Evolutionary conservation across 495 filamentous ascomycete species (phyloP).

Genomic region (Hypoxylon subgilvum): DNA sequence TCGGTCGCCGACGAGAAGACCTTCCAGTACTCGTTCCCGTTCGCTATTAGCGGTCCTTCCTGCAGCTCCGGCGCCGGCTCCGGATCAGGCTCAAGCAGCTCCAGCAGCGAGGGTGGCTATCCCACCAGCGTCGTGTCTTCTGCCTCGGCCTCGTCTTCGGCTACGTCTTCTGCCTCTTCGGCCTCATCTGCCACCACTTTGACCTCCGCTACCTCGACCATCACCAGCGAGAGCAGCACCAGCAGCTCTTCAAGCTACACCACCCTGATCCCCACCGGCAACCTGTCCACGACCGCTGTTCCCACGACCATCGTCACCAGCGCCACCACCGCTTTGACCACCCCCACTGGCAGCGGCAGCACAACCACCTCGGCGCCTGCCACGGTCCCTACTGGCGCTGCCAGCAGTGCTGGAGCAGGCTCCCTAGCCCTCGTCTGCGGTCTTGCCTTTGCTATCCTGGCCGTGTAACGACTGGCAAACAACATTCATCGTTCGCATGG

Average conservation of each 20-base stretch:
- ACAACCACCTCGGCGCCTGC: constrained; percentile 15
- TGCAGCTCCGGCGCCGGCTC: constrained; percentile 10
- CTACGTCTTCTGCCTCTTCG: constrained; percentile 3
- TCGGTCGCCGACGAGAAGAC: constrained; percentile 41
- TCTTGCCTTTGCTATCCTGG: constrained; percentile 49
- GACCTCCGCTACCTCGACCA: constrained; percentile 11
- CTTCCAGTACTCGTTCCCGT: constrained; percentile 60
- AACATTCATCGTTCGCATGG: neutral
- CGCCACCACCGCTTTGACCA: constrained; percentile 9
- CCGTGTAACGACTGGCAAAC: constrained; percentile 43
- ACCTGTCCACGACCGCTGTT: constrained; percentile 17
- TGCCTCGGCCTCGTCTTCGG: constrained; percentile 3
- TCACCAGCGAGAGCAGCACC: constrained; percentile 19
- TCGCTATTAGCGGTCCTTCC: constrained; percentile 47
- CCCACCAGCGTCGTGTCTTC: constrained; percentile 14
- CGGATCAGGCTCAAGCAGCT: neutral
- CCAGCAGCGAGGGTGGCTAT: neutral
- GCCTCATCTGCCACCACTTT: constrained; percentile 7
- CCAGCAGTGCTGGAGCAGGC: constrained; percentile 41
- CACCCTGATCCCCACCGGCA: constrained; percentile 3
- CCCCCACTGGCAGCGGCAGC: constrained; percentile 24
- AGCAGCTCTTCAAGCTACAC: constrained; percentile 12
- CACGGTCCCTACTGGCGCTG: constrained; percentile 40
- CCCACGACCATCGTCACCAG: constrained; percentile 26
- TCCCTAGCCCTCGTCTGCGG: constrained; percentile 48